Base-by-base conservation (phyloP, 768 basidiomycete species). In the Rhodosporidiobolus sp. region DNA sequence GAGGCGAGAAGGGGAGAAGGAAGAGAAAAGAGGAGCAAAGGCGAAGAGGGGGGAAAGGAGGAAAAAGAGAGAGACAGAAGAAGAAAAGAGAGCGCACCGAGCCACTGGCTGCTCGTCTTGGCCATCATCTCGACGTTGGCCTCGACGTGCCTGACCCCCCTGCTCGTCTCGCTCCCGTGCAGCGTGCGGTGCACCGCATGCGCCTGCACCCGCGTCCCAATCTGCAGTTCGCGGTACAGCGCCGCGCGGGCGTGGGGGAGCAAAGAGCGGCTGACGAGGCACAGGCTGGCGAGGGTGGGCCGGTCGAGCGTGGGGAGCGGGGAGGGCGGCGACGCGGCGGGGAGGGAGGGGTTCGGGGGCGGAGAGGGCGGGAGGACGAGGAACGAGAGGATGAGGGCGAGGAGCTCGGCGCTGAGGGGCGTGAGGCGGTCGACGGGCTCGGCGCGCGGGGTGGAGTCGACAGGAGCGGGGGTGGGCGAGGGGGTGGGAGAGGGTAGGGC, bases 151-250 rank as follows among this genome's bases (percentile, higher is more conserved):
- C 64, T 53, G 3, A 75, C 74, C 12, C 16, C 28, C 60, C 35
- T 58, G 20, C 32, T 34, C 1, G 54, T 48, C 14, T 66, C 70
- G 45, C 57, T 69, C 24, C 70, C 74, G 24, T 75, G 74, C 43
- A 75, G 34, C 7, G 74, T 75, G 7, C 74, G 48, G n/a, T 75
- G 74, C 8, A 75, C 46, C 14, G 67, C 65, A 43, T 75, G 74
- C 32, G 74, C 74, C 56, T 72, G 70, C 3, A 70, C 69, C 54
- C 74, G 46, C 38, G 74, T 75, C 24, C 63, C 64, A n/a, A 75
- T 59, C 16, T 12, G 30, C 26, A 75, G 38, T 22, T 72, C 52
- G 26, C 70, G 53, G 48, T 75, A 75, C n/a, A 75, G 43, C 9
- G 56, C 64, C 12, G 54, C 43, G 7, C 70, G 57, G 0, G 61